Base-by-base conservation (phyloP, 495 filamentous ascomycete genomes). In the Penicillium coffeae region DNA sequence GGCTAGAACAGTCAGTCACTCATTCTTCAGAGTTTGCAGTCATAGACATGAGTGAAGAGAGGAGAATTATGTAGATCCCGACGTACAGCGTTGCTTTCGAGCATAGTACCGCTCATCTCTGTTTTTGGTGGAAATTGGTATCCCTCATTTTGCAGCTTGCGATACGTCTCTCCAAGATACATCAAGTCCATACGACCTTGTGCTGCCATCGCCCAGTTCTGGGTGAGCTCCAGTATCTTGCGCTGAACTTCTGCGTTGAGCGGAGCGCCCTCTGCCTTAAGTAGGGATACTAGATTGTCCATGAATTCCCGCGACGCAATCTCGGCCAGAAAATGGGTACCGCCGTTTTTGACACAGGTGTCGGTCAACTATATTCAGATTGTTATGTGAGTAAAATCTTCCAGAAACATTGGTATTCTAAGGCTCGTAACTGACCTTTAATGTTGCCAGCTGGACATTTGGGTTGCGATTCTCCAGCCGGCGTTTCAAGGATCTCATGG, bases 341-440 rank as follows among this genome's bases (percentile, higher is more conserved):
- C 93, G 19, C 93, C 93, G 70, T 98, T 98, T 69, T 98, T 98
- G 22, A 97, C 92, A 62, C 93, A 97, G 5, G 93, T 97, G 72
- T 98, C 93, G 22, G 92, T 96, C 50, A 98, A 85, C 84, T 83
- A 63, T 38, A 59, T 48, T 3, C 2, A 7, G 20, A 41, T 3
- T 6, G 13, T 5, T 2, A 5, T 4, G 6, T 25, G 14, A 21
- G 14, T 12, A 41, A 25, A 21, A 41, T 41, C 9, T 22, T 41
- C 1, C 14, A n/a, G 20, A 0, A 13, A 41, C 8, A n/a, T 16
- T 6, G 10, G 15, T 14, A 16, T 12, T 25, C n/a, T 4, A 5
- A 20, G 0, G 14, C 10, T 30, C 2, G 15, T 21, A 9, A 48
- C 76, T 44, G 71, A 96, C 90, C 67, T 90, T 95, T 40, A 98